Conservation (phyloP, 495 filamentous ascomycete genomes). For the Cetradonia linearis region DNA sequence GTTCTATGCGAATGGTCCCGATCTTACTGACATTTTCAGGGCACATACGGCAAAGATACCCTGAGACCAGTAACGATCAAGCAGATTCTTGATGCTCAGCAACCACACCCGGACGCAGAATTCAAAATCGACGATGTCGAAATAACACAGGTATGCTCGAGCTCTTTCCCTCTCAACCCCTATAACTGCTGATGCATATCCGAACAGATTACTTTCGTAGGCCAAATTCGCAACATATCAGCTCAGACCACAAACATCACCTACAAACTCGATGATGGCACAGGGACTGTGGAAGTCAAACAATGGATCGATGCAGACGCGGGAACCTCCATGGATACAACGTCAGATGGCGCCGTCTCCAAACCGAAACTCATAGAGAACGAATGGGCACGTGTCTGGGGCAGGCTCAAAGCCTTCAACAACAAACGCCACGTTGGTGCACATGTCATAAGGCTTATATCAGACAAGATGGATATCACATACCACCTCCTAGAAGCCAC, state of each 20-base stretch:
- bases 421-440: conserved; percentile 70
- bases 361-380: conserved; percentile 50
- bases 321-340: conserved; percentile 32
- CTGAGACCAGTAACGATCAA: conserved; percentile 91
- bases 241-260: conserved; percentile 82
- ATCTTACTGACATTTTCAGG: conserved; percentile 28
- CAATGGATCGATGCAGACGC: conserved; percentile 68
- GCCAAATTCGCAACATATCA: conserved; percentile 78
- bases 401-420: conserved; percentile 64
- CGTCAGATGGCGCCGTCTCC: conserved; percentile 36
- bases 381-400: conserved; percentile 73
- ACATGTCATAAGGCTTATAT: conserved; percentile 67
- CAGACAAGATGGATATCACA: conserved; percentile 82
- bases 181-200: conserved; percentile 10
- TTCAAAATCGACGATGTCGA: conserved; percentile 71
- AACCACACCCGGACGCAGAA: conserved; percentile 59
- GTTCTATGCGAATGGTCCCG: not conserved
- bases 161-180: conserved; percentile 11
- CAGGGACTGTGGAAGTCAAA: conserved; percentile 84
- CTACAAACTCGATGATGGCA: conserved; percentile 92
- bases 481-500: conserved; percentile 84
- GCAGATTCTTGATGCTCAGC: conserved; percentile 72
- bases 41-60: conserved; percentile 53
- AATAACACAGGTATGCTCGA: conserved; percentile 40
- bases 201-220: conserved; percentile 68